phyloP scores from a whole-genome alignment of 2,329 filamentous ascomycete genomes.

The Penicillium sp. region DNA sequence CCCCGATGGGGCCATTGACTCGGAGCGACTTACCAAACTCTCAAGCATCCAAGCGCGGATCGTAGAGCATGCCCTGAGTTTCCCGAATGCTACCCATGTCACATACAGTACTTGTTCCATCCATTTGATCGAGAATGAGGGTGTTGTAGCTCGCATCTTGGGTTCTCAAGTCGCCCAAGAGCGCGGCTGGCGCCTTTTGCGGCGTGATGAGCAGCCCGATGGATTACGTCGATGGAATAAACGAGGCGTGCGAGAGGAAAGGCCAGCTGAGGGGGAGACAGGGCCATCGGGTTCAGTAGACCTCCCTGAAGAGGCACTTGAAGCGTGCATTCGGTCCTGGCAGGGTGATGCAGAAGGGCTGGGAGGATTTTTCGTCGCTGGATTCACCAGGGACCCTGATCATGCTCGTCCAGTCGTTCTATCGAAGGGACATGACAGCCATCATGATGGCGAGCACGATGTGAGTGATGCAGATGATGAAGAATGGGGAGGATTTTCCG shows the following conservation, averaged over 20 bases:
- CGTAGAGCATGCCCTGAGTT: conserved; percentile 78
- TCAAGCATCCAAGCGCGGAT: conserved; percentile 79
- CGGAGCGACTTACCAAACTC: conserved; percentile 68
- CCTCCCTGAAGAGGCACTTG: conserved; percentile 52
- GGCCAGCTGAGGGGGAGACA: conserved; percentile 3
- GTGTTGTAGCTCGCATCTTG: conserved; percentile 72
- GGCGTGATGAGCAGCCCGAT: conserved; percentile 67
- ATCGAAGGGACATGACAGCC: not conserved
- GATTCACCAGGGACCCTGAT: conserved; percentile 66
- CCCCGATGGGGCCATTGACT: conserved; percentile 51
- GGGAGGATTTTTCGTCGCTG: conserved; percentile 96
- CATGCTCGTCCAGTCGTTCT: conserved; percentile 19
- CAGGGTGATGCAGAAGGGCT: conserved; percentile 78
- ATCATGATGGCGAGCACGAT: conserved; percentile 21
- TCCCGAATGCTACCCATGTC: conserved; percentile 71
- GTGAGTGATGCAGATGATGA: conserved; percentile 22
- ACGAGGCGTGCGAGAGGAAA: conserved; percentile 55
- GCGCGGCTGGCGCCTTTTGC: conserved; percentile 75
- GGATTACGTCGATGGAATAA: conserved; percentile 76
- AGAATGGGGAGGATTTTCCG: conserved; percentile 48
- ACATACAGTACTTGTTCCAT: conserved; percentile 95
- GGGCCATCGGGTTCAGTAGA: conserved; percentile 19
- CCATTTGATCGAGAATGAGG: conserved; percentile 83
- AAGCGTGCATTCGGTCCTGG: conserved; percentile 78
- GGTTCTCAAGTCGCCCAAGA: conserved; percentile 63